Percentiles rank a stretch among this genome's conserved stretches.
Conservation (phyloP, 2,329 filamentous ascomycete species). For the Fusarium sp. region DNA sequence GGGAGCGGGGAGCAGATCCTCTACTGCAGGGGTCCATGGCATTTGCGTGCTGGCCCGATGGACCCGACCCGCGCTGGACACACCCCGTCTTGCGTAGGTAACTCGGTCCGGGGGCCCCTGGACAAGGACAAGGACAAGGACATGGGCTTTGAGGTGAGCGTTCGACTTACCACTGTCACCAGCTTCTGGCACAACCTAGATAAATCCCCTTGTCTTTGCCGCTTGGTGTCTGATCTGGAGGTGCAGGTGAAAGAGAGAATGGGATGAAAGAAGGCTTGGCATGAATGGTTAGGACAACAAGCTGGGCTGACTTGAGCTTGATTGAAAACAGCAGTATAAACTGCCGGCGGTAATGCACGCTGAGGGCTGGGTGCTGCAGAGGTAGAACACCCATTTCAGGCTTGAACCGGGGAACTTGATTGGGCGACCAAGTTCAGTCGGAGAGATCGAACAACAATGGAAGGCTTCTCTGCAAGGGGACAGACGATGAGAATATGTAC, state of each 20-base stretch:
- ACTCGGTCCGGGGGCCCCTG: slow-evolving; percentile 32
- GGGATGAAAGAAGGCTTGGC: not conserved
- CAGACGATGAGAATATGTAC: slow-evolving; percentile 1
- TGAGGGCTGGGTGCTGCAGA: not conserved
- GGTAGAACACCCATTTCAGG: slow-evolving; percentile 22
- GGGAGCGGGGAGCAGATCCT: slow-evolving; percentile 35
- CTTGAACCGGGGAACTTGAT: slow-evolving; percentile 14
- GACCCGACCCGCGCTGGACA: slow-evolving; percentile 28
- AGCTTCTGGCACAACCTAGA: slow-evolving; percentile 37
- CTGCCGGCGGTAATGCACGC: not conserved
- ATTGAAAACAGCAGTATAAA: slow-evolving; percentile 10
- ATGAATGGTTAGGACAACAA: not conserved
- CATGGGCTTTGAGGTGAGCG: slow-evolving; percentile 3
- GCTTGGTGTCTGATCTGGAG: not conserved
- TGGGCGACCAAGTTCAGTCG: slow-evolving; percentile 11
- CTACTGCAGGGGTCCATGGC: slow-evolving; percentile 34
- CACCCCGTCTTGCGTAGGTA: slow-evolving; percentile 24
- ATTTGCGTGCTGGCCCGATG: slow-evolving; percentile 13
- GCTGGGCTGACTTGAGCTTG: not conserved
- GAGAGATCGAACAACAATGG: slow-evolving; percentile 39
- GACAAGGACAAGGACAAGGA: slow-evolving; percentile 28
- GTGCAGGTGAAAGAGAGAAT: not conserved
- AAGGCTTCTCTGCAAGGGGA: slow-evolving; percentile 42
- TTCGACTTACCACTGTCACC: slow-evolving; percentile 42
- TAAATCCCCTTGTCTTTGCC: slow-evolving; percentile 18